Conservation (phyloP, 2,329 filamentous ascomycete species). For the Scytalidium lignicola region DNA sequence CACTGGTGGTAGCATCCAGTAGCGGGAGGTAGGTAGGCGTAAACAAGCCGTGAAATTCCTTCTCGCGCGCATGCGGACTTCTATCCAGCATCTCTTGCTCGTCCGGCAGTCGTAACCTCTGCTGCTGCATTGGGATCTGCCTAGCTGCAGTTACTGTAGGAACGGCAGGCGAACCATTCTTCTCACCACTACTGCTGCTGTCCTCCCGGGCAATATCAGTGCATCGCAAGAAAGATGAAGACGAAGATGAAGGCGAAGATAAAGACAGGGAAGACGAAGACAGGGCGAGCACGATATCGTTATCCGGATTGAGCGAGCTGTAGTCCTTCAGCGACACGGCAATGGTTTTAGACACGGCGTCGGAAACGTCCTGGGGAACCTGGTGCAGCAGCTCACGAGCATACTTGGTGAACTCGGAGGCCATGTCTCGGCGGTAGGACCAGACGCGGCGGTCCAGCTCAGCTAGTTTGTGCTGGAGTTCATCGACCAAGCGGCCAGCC, state of each 20-base stretch:
- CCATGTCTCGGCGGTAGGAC: slow-evolving; percentile 52
- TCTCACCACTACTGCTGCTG: neutral
- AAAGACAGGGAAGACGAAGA: neutral
- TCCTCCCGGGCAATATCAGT: neutral
- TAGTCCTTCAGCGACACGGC: slow-evolving; percentile 20
- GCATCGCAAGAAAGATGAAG: neutral
- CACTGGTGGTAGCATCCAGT: slow-evolving; percentile 38
- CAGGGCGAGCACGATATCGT: neutral
- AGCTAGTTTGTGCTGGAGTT: slow-evolving; percentile 31
- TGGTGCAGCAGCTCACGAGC: slow-evolving; percentile 45
- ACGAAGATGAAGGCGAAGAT: neutral
- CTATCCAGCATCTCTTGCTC: slow-evolving; percentile 32
- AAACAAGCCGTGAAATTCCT: slow-evolving; percentile 58
- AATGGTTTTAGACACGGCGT: slow-evolving; percentile 40
- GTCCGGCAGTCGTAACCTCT: slow-evolving; percentile 56
- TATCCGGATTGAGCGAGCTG: slow-evolving; percentile 20
- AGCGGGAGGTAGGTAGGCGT: slow-evolving; percentile 58
- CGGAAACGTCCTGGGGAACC: slow-evolving; percentile 40
- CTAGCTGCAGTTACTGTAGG: neutral
- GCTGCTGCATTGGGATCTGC: slow-evolving; percentile 32
- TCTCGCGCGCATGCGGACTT: slow-evolving; percentile 50
- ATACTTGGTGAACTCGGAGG: slow-evolving; percentile 51
- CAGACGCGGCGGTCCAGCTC: slow-evolving; percentile 53
- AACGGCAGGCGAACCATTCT: neutral
- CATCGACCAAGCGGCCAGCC: slow-evolving; percentile 37